Percentiles rank a stretch among this genome's conserved stretches.
Evolutionary conservation across 1,139 yeast genomes (phyloP).

Genomic region (Wickerhamiella pararugosa): DNA sequence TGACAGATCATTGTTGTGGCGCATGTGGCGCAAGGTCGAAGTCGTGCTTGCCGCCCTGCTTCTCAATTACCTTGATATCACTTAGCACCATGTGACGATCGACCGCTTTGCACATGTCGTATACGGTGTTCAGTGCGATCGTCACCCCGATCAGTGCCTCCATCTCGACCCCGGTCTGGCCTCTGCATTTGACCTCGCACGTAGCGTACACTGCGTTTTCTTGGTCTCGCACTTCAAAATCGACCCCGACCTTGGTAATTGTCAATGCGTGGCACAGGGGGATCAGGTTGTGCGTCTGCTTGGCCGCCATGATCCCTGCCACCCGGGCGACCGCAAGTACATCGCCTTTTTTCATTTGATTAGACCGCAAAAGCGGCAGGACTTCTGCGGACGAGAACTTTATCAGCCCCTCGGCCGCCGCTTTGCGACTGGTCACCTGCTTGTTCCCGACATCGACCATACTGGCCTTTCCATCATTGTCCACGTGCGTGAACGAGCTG

Average conservation of each 20-base stretch:
- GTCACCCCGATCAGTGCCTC: slow-evolving; percentile 35
- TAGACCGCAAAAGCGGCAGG: slow-evolving; percentile 22
- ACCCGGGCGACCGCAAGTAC: slow-evolving; percentile 33
- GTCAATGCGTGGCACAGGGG: slow-evolving; percentile 36
- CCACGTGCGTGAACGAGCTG: slow-evolving; percentile 28
- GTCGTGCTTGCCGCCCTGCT: slow-evolving; percentile 32
- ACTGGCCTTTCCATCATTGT: slow-evolving; percentile 30
- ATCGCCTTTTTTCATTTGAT: slow-evolving; percentile 35
- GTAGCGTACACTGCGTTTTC: slow-evolving; percentile 18
- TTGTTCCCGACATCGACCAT: slow-evolving; percentile 35
- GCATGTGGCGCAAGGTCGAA: slow-evolving; percentile 10
- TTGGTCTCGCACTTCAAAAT: slow-evolving; percentile 17
- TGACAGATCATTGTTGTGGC: too few species aligned
- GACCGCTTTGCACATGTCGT: slow-evolving; percentile 43
- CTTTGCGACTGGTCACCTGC: slow-evolving; percentile 26
- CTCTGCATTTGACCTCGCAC: slow-evolving; percentile 31
- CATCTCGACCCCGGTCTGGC: slow-evolving; percentile 41
- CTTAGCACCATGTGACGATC: slow-evolving; percentile 32
- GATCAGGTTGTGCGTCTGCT: slow-evolving; percentile 31
- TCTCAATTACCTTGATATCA: slow-evolving; percentile 26
- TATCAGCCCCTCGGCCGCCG: slow-evolving; percentile 31
- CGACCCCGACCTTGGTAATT: slow-evolving; percentile 28
- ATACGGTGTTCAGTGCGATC: slow-evolving; percentile 31
- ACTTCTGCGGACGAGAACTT: slow-evolving; percentile 25
- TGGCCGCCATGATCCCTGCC: slow-evolving; percentile 38